Conservation (phyloP, 2,329 filamentous ascomycete genomes). For the Paramyrothecium sp. region DNA sequence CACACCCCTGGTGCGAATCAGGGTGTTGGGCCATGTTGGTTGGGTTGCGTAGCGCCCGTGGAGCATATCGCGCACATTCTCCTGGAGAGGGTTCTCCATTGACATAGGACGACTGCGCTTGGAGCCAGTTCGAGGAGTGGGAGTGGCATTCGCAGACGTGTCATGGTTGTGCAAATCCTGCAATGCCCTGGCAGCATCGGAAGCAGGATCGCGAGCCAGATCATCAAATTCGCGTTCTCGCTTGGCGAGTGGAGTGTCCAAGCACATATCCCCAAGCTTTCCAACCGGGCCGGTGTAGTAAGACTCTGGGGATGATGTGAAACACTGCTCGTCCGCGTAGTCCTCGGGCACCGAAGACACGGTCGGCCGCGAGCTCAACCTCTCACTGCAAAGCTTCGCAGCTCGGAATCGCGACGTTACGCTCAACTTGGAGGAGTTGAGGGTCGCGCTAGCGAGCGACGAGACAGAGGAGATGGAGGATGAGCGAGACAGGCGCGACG, state of each 20-base stretch:
- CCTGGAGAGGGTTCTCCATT: conserved; percentile 59
- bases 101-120: conserved; percentile 63
- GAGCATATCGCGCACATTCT: conserved; percentile 66
- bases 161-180: conserved; percentile 60
- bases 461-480: conserved; percentile 65
- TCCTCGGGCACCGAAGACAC: conserved; percentile 59
- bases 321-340: conserved; percentile 44
- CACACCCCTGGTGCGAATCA: conserved; percentile 32
- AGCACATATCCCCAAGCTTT: conserved; percentile 48
- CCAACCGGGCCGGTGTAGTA: conserved; percentile 54
- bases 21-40: conserved; percentile 31
- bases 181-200: conserved; percentile 56
- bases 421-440: conserved; percentile 46
- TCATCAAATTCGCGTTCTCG: conserved; percentile 46
- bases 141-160: conserved; percentile 33
- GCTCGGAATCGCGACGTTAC: conserved; percentile 63
- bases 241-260: conserved; percentile 45
- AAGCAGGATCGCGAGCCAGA: conserved; percentile 39
- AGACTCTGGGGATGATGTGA: conserved; percentile 56
- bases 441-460: conserved; percentile 58
- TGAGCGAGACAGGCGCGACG: conserved; percentile 59
- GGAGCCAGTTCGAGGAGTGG: conserved; percentile 35
- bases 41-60: conserved; percentile 29
- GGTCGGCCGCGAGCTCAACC: conserved; percentile 48
- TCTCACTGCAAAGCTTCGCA: conserved; percentile 58